phyloP scores from a whole-genome alignment of 2,329 filamentous ascomycete genomes.

The Uncinocarpus reesii region DNA sequence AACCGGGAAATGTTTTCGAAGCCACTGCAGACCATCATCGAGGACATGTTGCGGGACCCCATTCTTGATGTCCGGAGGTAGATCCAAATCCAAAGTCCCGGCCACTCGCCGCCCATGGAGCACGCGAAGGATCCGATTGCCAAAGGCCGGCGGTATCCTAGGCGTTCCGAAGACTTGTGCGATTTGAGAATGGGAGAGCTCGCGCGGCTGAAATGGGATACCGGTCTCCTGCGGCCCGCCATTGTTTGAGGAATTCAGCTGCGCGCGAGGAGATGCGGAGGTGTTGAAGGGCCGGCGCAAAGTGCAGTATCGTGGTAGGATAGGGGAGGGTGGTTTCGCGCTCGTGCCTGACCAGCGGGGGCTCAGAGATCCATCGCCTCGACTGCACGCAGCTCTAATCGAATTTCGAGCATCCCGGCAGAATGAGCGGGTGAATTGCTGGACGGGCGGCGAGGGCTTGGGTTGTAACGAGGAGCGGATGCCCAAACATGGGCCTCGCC shows the following conservation, averaged over 20 bases:
- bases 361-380: not conserved
- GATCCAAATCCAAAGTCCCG: conserved; percentile 38
- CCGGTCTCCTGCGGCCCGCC: conserved; percentile 22
- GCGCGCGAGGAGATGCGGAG: not conserved
- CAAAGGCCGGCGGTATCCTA: conserved; percentile 24
- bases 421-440: conserved; percentile 3
- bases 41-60: conserved; percentile 27
- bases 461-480: conserved; percentile 23
- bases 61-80: conserved; percentile 33
- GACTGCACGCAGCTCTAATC: not conserved
- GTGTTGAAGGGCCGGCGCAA: conserved; percentile 8
- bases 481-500: conserved; percentile 33
- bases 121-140: conserved; percentile 31
- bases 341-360: not conserved
- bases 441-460: not conserved
- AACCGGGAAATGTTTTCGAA: conserved; percentile 34
- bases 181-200: conserved; percentile 22
- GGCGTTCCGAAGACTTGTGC: conserved; percentile 27
- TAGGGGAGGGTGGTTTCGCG: not conserved
- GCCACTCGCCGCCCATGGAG: conserved; percentile 36
- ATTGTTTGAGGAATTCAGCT: not conserved
- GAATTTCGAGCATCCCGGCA: conserved; percentile 4
- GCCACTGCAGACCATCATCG: conserved; percentile 32
- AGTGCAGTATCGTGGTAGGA: not conserved
- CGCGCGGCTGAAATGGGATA: conserved; percentile 22